Evolutionary conservation across 2,329 filamentous ascomycete species (phyloP).

Genomic region (Macroventuria anomochaeta): DNA sequence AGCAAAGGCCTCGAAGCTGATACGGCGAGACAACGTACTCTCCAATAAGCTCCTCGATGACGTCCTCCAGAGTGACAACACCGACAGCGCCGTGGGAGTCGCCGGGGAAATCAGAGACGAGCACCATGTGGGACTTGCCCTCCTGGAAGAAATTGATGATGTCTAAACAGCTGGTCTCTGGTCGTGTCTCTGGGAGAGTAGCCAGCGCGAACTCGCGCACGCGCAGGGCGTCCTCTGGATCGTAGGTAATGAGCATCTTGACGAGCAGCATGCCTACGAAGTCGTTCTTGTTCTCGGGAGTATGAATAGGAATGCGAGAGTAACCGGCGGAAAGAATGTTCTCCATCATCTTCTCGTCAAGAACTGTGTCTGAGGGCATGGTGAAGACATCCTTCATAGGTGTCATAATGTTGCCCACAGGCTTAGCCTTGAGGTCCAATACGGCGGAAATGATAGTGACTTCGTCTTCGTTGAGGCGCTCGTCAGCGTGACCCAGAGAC

Average conservation of each 20-base stretch:
- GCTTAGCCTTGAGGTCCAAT: constrained; percentile 93
- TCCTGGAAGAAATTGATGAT: constrained; percentile 99
- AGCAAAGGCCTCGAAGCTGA: not conserved
- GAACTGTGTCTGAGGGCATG: constrained; percentile 90
- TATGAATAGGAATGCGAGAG: constrained; percentile 93
- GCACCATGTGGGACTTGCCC: constrained; percentile 97
- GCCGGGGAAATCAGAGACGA: constrained; percentile 91
- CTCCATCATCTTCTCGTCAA: constrained; percentile 95
- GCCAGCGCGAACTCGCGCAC: constrained; percentile 92
- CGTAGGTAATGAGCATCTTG: constrained; percentile 98
- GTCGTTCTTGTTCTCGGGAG: constrained; percentile 80
- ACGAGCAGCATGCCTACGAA: constrained; percentile 98
- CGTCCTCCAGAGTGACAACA: constrained; percentile 95
- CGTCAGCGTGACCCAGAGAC: constrained; percentile 80
- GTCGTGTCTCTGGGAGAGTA: constrained; percentile 90
- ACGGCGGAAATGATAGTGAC: constrained; percentile 99
- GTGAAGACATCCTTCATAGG: constrained; percentile 97
- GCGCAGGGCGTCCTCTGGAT: constrained; percentile 86
- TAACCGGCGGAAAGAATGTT: constrained; percentile 91
- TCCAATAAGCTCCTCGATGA: constrained; percentile 97
- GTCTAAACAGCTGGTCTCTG: constrained; percentile 94
- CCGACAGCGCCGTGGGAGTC: constrained; percentile 88
- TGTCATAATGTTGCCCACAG: constrained; percentile 96
- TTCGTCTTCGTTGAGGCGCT: constrained; percentile 94
- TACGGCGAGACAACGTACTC: constrained; percentile 67